Evolutionary conservation across 1,284 basidiomycete genomes (phyloP), one percentile per base, ranked within the genome.

Genomic region (Ceratobasidium sp.): DNA sequence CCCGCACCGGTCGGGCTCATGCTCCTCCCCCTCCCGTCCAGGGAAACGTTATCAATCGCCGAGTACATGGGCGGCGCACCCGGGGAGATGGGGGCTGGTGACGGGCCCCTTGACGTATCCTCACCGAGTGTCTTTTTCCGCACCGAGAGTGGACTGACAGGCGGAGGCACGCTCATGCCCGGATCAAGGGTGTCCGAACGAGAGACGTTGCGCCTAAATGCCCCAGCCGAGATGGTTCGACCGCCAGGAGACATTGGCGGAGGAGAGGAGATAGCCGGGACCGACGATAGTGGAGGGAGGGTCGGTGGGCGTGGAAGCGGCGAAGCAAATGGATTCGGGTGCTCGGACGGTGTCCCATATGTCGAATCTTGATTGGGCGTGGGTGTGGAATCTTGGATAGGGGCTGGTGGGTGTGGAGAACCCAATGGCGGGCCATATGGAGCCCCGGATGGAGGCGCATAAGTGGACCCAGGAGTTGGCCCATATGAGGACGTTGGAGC

Each of bases 221-320:
- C 90, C 7, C 89, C 87, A 0, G 89, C 90, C 0, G 88, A 86
- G 68, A 92, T 91, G 47, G 85, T 92, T 38, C 87, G 82, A 7
- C 80, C 82, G 17, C 8, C 13, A 17, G 75, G 75, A 67, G 78
- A 77, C 68, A 81, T 80, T 2, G 81, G 77, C 2, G 82, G 81
- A 5, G 80, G 79, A 54, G 80, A 77, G 73, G 76, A 78, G 8
- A 40, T 17, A 17, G 38, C 17, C 38, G 38, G 38, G 38, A 17
- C 8, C 7, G 38, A 17, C 5, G 45, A 22, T 6, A 13, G 32
- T 22, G 22, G 8, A 13, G 25, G 32, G n/a, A n/a, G 78, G 72
- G 43, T 76, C 71, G 53, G 70, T 72, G n/a, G 34, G 70, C 12
- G 75, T 53, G 57, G 55, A 42, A 47, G 50, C 52, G 55, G 67